Percentiles rank a stretch among this genome's conserved stretches.
Conservation (phyloP, 176 grass and related monocot species). For the Raddia guianensis region DNA sequence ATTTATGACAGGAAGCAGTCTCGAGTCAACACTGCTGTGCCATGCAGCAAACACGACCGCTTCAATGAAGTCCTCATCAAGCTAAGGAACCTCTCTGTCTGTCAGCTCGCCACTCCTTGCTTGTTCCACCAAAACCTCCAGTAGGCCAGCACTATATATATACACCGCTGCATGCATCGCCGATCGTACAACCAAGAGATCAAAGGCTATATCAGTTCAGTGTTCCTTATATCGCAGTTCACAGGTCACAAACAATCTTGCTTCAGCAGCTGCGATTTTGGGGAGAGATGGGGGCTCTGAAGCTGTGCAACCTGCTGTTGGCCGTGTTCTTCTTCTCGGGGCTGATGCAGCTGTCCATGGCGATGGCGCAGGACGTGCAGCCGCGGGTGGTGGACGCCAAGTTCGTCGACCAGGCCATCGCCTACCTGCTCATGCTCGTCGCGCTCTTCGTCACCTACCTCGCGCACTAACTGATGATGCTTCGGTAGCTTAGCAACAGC, state of each 20-base stretch:
- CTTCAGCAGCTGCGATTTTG: neutral
- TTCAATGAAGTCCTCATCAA: constrained; percentile 32
- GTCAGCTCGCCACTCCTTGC: neutral
- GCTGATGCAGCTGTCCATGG: constrained; percentile 40
- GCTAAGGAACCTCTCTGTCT: neutral
- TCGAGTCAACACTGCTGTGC: constrained; percentile 23
- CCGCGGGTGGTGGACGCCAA: neutral
- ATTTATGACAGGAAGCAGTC: neutral
- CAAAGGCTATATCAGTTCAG: neutral
- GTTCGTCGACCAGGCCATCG: constrained; percentile 31
- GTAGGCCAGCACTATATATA: neutral
- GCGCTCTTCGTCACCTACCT: constrained; percentile 39
- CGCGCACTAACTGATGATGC: neutral
- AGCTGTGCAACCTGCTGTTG: constrained; percentile 36
- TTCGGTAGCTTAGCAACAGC: no score
- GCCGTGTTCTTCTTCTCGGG: constrained; percentile 40
- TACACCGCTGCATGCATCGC: neutral
- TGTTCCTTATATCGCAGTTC: no score
- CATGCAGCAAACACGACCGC: constrained; percentile 4
- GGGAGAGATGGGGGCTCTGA: constrained; percentile 5
- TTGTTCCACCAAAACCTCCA: neutral
- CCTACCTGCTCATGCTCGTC: constrained; percentile 36
- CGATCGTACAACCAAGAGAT: neutral
- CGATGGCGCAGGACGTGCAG: constrained; percentile 13
- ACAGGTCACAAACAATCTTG: no score